Conservation (phyloP, 2,329 filamentous ascomycete genomes). For the Tolypocladium tundrense region DNA sequence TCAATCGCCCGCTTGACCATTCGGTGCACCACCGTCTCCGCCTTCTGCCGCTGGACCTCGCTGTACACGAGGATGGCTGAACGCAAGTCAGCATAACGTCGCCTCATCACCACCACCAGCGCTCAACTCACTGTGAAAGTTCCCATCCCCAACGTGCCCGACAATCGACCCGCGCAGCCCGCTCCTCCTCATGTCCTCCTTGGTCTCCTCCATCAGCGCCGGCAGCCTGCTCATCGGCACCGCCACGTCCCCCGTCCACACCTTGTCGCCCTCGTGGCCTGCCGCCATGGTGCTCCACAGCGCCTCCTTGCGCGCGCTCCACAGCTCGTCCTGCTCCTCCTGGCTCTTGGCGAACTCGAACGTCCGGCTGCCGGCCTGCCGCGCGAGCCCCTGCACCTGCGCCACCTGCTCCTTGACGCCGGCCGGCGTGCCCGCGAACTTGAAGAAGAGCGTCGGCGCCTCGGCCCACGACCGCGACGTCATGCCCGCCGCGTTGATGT, state of each 20-base stretch:
- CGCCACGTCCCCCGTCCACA: slow-evolving; percentile 82
- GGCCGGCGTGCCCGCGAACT: slow-evolving; percentile 61
- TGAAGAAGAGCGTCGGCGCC: slow-evolving; percentile 73
- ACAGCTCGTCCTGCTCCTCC: slow-evolving; percentile 66
- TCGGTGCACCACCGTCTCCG: slow-evolving; percentile 63
- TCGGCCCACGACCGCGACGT: slow-evolving; percentile 61
- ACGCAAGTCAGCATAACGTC: background rate
- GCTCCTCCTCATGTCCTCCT: slow-evolving; percentile 30
- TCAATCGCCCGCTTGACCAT: slow-evolving; percentile 83
- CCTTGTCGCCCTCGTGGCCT: slow-evolving; percentile 53
- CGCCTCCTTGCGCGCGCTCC: slow-evolving; percentile 76
- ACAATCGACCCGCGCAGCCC: slow-evolving; percentile 44
- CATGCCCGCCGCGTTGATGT: slow-evolving; percentile 54
- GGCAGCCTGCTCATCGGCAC: slow-evolving; percentile 68
- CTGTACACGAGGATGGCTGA: slow-evolving; percentile 48
- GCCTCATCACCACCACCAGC: background rate
- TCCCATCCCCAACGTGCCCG: slow-evolving; percentile 67
- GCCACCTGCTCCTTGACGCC: slow-evolving; percentile 71
- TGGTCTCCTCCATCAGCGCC: slow-evolving; percentile 67
- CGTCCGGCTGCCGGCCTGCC: slow-evolving; percentile 48
- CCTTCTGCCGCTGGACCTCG: slow-evolving; percentile 54
- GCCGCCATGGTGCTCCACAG: slow-evolving; percentile 71
- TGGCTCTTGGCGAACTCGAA: slow-evolving; percentile 69
- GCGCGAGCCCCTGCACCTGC: slow-evolving; percentile 55
- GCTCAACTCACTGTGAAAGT: slow-evolving; percentile 50